Base-by-base conservation (phyloP, 1,284 basidiomycete genomes). In the Rhodofomes roseus region DNA sequence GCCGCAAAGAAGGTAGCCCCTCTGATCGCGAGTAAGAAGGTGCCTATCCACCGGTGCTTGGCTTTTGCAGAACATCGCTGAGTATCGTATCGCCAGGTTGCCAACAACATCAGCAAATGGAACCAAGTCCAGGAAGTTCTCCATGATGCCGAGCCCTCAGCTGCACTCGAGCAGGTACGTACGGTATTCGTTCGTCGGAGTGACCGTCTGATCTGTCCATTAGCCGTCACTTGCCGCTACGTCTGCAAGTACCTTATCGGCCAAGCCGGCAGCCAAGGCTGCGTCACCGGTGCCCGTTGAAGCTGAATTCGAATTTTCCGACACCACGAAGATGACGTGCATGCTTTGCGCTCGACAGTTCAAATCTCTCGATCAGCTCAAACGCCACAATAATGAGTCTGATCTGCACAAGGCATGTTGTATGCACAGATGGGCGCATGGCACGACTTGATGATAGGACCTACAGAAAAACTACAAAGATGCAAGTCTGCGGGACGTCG, bases 51-150 rank as follows among this genome's bases (percentile, higher is more conserved):
- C 3, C 7, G 46, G 31, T n/a, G 48, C 22, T 54, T 50, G 55
- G n/a, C 4, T 44, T 5, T 36, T 18, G 27, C 16, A 16, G 2
- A 20, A 16, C 25, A 14, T 46, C 50, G 20, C 23, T 58, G 20
- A 62, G 14, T 12, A 2, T 54, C 3, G 22, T 44, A 1, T 7
- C 23, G 55, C 23, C 60, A 96, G 93, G 90, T 87, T 51, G 89
- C 83, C 54, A 91, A 85, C 72, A 95, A 96, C 68, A 96, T 98
- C 71, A 88, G 82, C 69, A 96, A 97, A 69, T 97, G 95, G 95
- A 96, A 95, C 71, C 90, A 89, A 76, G 92, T 95, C 18, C 92
- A 95, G 75, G 88, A 87, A 73, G 94, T 93, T 68, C 81, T 96
- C 31, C 84, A 70, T 53, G 65, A 72, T 25, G 71, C 31, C 18